These are phyloP conservation scores for Jaenimonas drosophilae DNA, from an alignment of 208 protist genomes.

Conservation along the genomic window DNA sequence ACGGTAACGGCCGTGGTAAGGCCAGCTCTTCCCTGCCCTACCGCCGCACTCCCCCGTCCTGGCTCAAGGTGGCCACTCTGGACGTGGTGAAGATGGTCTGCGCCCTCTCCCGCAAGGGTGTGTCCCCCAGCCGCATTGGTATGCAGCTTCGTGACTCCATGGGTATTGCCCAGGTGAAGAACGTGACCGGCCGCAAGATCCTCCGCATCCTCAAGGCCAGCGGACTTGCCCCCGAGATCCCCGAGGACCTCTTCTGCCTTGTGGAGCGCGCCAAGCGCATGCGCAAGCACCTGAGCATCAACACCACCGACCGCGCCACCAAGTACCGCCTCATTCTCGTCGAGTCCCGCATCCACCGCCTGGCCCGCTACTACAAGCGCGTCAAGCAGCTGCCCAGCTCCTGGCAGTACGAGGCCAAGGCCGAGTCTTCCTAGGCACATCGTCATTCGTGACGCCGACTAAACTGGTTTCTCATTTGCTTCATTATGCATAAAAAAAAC, in stretches of 20 bases:
- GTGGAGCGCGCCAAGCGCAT: constrained; percentile 99
- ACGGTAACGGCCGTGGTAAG: constrained; percentile 3
- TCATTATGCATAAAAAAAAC: no score
- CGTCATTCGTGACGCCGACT: no score
- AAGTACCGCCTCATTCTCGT: constrained; percentile 99
- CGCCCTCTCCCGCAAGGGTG: constrained; percentile 99
- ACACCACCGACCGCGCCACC: constrained; percentile 97
- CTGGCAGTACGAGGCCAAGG: constrained; percentile 85
- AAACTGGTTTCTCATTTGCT: no score
- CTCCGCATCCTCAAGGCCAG: constrained; percentile 99
- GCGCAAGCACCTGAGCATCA: constrained; percentile 99
- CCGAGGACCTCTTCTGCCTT: constrained; percentile 99
- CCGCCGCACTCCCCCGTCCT: constrained; percentile 15
- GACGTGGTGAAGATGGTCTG: constrained; percentile 5
- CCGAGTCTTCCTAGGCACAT: constrained; percentile 33
- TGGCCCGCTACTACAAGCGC: constrained; percentile 99
- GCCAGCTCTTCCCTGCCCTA: constrained; percentile 15
- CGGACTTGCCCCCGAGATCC: constrained; percentile 98
- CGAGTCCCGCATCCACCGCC: constrained; percentile 99
- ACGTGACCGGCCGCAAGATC: constrained; percentile 99
- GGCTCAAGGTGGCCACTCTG: constrained; percentile 3
- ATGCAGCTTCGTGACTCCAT: constrained; percentile 99
- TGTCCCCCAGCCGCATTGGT: constrained; percentile 99
- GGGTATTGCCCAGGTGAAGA: constrained; percentile 98
- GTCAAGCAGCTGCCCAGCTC: constrained; percentile 82